A percentile compares a stretch with the other conserved stretches of the same genome.
phyloP scores from a whole-genome alignment of 352 stramenopile species.

The Phytopythium helicoides region DNA sequence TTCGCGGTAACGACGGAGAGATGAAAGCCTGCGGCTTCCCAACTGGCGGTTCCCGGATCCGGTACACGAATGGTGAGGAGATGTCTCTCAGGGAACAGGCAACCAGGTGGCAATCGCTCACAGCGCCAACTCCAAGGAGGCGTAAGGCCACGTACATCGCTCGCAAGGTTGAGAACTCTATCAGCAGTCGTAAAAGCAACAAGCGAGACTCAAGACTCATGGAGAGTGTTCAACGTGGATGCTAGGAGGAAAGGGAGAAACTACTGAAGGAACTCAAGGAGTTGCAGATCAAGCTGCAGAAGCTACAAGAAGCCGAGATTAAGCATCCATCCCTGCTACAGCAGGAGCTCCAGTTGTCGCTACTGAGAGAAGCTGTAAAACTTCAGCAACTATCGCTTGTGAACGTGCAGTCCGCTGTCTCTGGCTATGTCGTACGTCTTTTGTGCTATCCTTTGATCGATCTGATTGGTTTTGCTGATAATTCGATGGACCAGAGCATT shows the following conservation, averaged over 20 bases:
- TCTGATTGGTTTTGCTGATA: too few species aligned
- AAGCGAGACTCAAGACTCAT: too few species aligned
- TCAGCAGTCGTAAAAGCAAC: too few species aligned
- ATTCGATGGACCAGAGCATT: neutral
- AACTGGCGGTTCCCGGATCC: too few species aligned
- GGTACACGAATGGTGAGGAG: neutral
- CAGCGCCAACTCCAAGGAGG: neutral
- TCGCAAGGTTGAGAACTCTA: conserved; percentile 12
- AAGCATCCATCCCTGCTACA: neutral
- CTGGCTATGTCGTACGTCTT: conserved; percentile 8
- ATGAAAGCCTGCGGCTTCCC: too few species aligned
- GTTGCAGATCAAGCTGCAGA: too few species aligned
- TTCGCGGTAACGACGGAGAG: too few species aligned
- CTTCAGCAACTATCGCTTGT: conserved; percentile 20
- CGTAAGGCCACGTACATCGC: conserved; percentile 18
- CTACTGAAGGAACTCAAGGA: neutral
- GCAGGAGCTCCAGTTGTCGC: neutral
- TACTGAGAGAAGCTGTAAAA: conserved; percentile 17
- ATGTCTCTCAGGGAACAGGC: too few species aligned
- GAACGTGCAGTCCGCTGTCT: conserved; percentile 16
- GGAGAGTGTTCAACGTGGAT: too few species aligned
- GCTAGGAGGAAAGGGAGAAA: too few species aligned
- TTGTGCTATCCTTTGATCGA: too few species aligned
- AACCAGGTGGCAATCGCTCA: neutral
- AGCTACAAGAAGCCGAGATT: conserved; percentile 18